phyloP scores from a whole-genome alignment of 202 grass and related monocot species.

The Sporobolus alterniflorus region DNA sequence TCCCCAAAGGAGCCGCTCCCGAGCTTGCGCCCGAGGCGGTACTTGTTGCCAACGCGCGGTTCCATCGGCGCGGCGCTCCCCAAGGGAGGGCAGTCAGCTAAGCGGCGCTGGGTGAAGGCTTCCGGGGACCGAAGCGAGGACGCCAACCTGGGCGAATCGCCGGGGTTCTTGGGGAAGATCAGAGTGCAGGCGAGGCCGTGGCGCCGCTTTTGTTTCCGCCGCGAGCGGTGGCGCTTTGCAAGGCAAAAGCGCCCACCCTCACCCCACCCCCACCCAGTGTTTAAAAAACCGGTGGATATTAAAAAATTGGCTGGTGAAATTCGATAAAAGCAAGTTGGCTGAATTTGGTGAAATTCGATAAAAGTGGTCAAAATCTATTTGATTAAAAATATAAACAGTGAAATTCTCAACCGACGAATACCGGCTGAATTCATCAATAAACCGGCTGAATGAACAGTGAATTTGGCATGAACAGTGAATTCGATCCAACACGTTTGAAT shows the following conservation, averaged over 20 bases:
- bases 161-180: conserved; percentile 10
- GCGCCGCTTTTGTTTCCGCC: conserved; percentile 21
- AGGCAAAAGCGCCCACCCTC: neutral
- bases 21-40: conserved; percentile 82
- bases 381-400: no score
- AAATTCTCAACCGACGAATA: no score
- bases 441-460: no score
- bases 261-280: no score
- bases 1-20: conserved; percentile 91
- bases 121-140: neutral
- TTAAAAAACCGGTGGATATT: no score
- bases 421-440: no score
- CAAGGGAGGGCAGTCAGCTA: neutral
- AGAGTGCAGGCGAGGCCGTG: neutral
- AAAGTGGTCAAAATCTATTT: no score
- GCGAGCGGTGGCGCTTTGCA: neutral
- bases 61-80: conserved; percentile 51
- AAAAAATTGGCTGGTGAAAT: no score
- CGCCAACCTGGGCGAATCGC: neutral
- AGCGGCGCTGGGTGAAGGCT: neutral
- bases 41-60: conserved; percentile 87
- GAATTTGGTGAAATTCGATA: no score
- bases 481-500: no score
- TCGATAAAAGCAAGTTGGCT: no score
- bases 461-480: no score